Conservation (phyloP, 306 rosid species). For the Mimosa pudica region DNA sequence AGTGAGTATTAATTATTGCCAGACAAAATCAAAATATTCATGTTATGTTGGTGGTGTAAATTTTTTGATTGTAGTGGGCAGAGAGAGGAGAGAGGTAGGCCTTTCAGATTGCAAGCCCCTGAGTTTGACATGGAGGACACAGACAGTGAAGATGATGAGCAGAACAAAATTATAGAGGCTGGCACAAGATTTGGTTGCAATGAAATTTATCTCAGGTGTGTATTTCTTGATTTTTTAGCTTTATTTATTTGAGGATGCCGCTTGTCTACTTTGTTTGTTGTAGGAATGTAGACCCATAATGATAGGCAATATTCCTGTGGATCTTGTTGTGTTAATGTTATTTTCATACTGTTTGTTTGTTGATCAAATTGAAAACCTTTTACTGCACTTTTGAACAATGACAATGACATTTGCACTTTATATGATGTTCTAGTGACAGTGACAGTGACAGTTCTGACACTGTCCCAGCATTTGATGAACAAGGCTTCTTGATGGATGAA, state of each 20-base stretch:
- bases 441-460: conserved; percentile 63
- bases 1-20: background rate
- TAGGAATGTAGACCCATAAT: background rate
- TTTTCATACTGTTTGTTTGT: conserved; percentile 20
- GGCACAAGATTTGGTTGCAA: conserved; percentile 55
- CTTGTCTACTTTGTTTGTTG: background rate
- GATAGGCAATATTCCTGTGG: background rate
- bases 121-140: conserved; percentile 59
- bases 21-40: background rate
- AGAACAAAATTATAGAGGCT: conserved; percentile 37
- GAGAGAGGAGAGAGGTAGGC: conserved; percentile 39
- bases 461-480: conserved; percentile 46
- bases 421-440: conserved; percentile 51
- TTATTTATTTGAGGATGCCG: background rate
- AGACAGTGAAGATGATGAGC: conserved; percentile 53
- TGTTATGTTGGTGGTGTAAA: conserved; percentile 27
- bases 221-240: conserved; percentile 17
- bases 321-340: background rate
- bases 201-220: conserved; percentile 65
- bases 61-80: conserved; percentile 31
- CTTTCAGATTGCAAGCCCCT: conserved; percentile 59
- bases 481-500: conserved; percentile 65
- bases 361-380: background rate
- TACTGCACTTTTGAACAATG: background rate
- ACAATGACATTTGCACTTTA: conserved; percentile 33